Base-by-base conservation (phyloP, 1,139 yeast genomes). In the Suhomyces taliae region DNA sequence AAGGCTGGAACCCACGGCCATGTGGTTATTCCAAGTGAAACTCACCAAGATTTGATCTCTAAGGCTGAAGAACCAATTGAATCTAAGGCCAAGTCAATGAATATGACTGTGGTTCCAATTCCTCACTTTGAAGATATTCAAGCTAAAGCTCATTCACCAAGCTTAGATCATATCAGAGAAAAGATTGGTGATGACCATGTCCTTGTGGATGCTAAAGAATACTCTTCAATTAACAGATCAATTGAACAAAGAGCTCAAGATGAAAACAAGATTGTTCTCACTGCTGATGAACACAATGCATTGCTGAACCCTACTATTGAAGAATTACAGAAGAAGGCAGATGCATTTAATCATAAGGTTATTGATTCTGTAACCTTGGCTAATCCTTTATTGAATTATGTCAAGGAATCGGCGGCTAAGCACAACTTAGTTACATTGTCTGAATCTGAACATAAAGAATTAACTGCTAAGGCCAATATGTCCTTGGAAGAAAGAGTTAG, bases 401-500 rank as follows among this genome's bases (percentile, higher is more conserved):
- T 55, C 39, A 38, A 26, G 27, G 34, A 31, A 8, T 14, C 12
- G 26, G 45, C 50, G 7, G 9, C 38, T 5, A 37, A 43, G 27
- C 26, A 14, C 31, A 44, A 44, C 10, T 43, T 47, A 24, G 59
- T 60, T 8, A 53, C 63, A 2, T 46, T 72, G 4, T 43, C 61
- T 1, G 38, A 47, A 3, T 47, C 41, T 2, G 53, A 54, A 9
- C 53, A 46, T 7, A 49, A 47, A 4, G 48, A 42, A 10, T 53
- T 55, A 45, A 37, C 33, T 10, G 26, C 34, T 11, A 47, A 34
- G 27, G 57, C 56, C 8, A 39, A 42, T 14, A 40, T 44, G 8
- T 37, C 67, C 1, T 47, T 65, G 27, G 69, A 69, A 41, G 63
- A 58, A 4, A 65, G 55, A 45, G 53, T 67, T 8, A 54, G 56